Evolutionary conservation across 768 basidiomycete genomes (phyloP), one percentile per base, ranked within the genome.

Genomic region (Suillus alpinus): DNA sequence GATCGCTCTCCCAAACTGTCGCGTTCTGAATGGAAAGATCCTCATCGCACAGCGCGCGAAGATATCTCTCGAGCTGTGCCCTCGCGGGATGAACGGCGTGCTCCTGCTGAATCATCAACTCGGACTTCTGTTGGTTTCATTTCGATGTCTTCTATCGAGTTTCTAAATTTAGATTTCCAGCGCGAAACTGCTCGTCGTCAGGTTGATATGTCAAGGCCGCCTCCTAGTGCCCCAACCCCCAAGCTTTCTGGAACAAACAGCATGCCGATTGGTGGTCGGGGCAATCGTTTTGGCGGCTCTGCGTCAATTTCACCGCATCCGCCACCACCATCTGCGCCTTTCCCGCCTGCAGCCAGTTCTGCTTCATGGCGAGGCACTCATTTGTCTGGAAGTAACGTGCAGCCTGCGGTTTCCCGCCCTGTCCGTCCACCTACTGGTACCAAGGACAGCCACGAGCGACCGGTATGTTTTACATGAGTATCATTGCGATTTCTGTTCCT

Each of bases 201-300:
- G 31, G 9, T 39, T 47, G 72, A 68, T 40, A 41, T 55, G 53
- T 55, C 60, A 18, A 64, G 68, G 31, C 41, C 57, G 6, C 58
- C 56, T 9, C 61, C 58, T 16, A 40, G 59, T 31, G 69, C 65
- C 36, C 61, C 69, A 16, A 67, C 61, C 14, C 20, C 69, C 29
- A 72, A 69, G 29, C 40, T 75, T 9, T 74, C 73, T 3, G 73
- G 73, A 26, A 73, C 73, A 26, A 74, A 76, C 58, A 75, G 67
- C 34, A 68, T 61, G 56, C 73, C 73, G 16, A 73, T 73, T 31
- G 74, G 74, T 18, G 57, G 59, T 7, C 63, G 71, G 50, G 23
- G 31, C 1, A 68, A 60, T 53, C 75, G 69, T 20, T 68, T 70
- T 61, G n/a, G 60, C 6, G 36, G 52, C 32, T 67, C 58, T 23